Conservation (phyloP, 192 early-diverging fungal genomes). For the Irineochytrium annulatum region DNA sequence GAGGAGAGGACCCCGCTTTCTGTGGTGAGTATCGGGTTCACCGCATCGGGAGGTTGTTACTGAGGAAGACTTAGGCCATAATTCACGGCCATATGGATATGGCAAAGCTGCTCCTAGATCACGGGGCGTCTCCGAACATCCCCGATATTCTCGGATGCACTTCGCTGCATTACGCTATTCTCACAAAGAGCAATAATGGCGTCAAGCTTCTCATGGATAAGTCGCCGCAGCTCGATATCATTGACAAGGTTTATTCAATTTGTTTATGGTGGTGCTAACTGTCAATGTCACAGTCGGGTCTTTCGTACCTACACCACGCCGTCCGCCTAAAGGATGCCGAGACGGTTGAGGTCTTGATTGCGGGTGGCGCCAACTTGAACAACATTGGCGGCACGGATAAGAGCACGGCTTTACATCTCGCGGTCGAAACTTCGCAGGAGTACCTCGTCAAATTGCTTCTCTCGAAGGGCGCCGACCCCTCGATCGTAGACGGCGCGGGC, state of each 20-base stretch:
- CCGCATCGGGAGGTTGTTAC: background rate
- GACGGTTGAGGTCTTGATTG: slow-evolving; percentile 14
- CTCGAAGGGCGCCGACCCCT: slow-evolving; percentile 25
- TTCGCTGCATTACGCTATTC: slow-evolving; percentile 34
- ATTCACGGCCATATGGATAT: slow-evolving; percentile 23
- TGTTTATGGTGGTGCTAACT: background rate
- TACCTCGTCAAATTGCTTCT: slow-evolving; percentile 17
- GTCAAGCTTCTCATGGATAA: slow-evolving; percentile 19
- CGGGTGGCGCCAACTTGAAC: background rate
- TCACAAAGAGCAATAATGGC: slow-evolving; percentile 13
- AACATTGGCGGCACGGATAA: background rate
- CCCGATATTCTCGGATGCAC: slow-evolving; percentile 30
- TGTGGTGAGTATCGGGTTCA: slow-evolving; percentile 5
- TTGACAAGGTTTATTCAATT: slow-evolving; percentile 31
- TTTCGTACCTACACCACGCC: slow-evolving; percentile 34
- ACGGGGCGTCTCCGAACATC: slow-evolving; percentile 19
- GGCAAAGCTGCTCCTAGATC: slow-evolving; percentile 26
- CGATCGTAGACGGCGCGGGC: slow-evolving; percentile 14
- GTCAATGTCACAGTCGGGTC: slow-evolving; percentile 25
- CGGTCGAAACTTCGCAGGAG: slow-evolving; percentile 6
- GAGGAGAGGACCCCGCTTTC: slow-evolving; percentile 27
- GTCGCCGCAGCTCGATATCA: slow-evolving; percentile 10
- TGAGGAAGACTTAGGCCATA: slow-evolving; percentile 15
- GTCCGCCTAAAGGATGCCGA: slow-evolving; percentile 13
- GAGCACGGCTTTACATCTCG: slow-evolving; percentile 35